Percentiles rank a stretch among this genome's conserved stretches.
These are phyloP conservation scores for Neostapfia colusana DNA, from an alignment of 176 grass and related monocot genomes.

Conservation along the genomic window DNA sequence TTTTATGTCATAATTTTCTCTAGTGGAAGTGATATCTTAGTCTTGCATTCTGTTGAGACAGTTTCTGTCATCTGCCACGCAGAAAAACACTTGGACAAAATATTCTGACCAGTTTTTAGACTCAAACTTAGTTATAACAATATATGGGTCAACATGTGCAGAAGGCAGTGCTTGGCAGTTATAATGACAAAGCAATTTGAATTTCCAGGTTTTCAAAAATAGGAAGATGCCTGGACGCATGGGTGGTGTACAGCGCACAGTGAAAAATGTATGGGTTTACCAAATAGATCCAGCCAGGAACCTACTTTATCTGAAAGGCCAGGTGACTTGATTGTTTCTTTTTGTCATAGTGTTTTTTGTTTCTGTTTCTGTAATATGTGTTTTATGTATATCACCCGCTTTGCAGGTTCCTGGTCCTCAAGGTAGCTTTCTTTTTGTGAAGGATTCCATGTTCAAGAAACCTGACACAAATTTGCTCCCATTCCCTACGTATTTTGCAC, in stretches of 20 bases:
- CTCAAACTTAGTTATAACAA: not conserved
- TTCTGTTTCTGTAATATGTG: not conserved
- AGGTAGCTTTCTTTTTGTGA: slow-evolving; percentile 92
- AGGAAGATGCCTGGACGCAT: slow-evolving; percentile 93
- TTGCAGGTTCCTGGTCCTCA: slow-evolving; percentile 89
- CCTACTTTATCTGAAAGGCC: slow-evolving; percentile 88
- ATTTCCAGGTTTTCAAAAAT: slow-evolving; percentile 93
- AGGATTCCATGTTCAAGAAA: slow-evolving; percentile 92
- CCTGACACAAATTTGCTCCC: slow-evolving; percentile 67
- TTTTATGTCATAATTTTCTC: too few relatives aligned
- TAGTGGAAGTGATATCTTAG: too few relatives aligned
- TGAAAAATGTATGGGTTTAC: slow-evolving; percentile 98
- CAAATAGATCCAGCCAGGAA: slow-evolving; percentile 97
- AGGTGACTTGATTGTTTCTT: slow-evolving; percentile 51
- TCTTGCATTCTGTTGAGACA: too few relatives aligned
- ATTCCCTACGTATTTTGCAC: slow-evolving; percentile 82
- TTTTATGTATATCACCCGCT: not conserved
- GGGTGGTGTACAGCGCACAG: slow-evolving; percentile 81
- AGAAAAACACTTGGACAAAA: not conserved
- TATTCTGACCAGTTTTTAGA: not conserved
- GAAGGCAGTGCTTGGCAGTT: not conserved
- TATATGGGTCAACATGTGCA: not conserved
- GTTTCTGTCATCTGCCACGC: not conserved
- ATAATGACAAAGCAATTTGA: slow-evolving; percentile 19
- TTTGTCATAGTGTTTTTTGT: not conserved